Base-by-base conservation (phyloP, 805 yeast genomes). In the Sugiyamaella lignohabitans region DNA sequence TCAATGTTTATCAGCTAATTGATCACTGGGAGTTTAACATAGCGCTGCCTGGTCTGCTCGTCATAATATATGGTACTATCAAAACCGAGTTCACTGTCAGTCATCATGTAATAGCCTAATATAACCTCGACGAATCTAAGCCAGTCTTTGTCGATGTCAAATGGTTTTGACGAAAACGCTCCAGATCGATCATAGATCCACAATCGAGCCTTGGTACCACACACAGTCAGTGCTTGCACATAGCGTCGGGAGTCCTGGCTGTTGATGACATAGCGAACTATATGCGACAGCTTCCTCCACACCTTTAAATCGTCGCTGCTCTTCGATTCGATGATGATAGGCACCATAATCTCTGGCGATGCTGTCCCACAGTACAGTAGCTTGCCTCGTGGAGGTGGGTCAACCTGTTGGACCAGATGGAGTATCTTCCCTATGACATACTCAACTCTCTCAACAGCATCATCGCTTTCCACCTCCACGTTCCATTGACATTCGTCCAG, bases 181-280 rank as follows among this genome's bases (percentile, higher is more conserved):
- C 46, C 46, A n/a, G 46, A 43, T 5, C 46, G 32, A 32, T 43
- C 46, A 18, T 35, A 43, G 3, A 43, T 24, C 46, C 46, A 43
- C 32, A 43, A 22, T 5, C 46, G 46, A 16, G 21, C 24, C 41
- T 32, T 18, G 20, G 24, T 36, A 36, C 23, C 34, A 17, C 46
- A 43, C 23, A 43, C 27, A 6, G 20, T 35, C 14, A 43, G 41
- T 16, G 40, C 46, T n/a, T 43, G 46, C 4, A 43, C 46, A 21
- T 20, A 43, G 2, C 22, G 10, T 20, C 46, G 17, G 6, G 35
- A 17, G 18, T 36, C 40, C 36, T 43, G 46, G 10, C 24, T 27
- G 16, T 22, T 36, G 23, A 43, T 19, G 4, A 43, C 30, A 23
- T 8, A 34, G 5, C 46, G 32, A 3, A 22, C 46, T 5, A 43